phyloP scores from a whole-genome alignment of 2,329 filamentous ascomycete genomes.

The Ceratocystis variospora region DNA sequence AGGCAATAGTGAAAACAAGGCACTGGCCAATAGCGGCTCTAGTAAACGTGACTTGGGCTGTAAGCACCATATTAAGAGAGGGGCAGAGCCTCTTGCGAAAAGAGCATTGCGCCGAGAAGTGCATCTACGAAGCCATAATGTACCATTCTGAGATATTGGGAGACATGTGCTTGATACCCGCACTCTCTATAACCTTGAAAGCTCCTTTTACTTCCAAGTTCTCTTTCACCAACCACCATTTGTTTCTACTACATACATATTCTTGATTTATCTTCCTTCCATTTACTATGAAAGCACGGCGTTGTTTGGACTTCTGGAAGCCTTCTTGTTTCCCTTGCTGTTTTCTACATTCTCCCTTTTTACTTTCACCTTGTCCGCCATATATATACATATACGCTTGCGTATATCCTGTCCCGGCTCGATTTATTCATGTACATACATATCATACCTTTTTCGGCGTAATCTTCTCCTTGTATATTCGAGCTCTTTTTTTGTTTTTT shows the following conservation, averaged over 20 bases:
- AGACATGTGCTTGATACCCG: no score
- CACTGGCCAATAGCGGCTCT: neutral
- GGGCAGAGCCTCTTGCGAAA: no score
- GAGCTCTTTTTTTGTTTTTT: neutral
- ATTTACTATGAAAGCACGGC: neutral
- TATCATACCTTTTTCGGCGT: neutral
- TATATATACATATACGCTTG: no score
- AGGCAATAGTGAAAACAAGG: constrained; percentile 9
- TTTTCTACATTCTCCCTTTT: neutral
- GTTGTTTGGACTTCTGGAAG: neutral
- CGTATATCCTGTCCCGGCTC: neutral
- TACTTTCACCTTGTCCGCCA: neutral
- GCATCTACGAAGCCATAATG: no score
- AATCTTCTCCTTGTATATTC: neutral
- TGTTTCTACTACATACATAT: neutral
- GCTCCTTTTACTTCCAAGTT: neutral
- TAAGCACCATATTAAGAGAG: no score
- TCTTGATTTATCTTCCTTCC: neutral
- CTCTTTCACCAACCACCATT: neutral
- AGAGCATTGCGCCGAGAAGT: no score
- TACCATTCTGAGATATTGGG: no score
- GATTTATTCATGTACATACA: neutral
- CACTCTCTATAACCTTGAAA: neutral
- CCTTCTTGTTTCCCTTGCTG: neutral
- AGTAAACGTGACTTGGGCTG: neutral